Conservation (phyloP, 257 asterid genomes). For the Solanum arcanum region DNA sequence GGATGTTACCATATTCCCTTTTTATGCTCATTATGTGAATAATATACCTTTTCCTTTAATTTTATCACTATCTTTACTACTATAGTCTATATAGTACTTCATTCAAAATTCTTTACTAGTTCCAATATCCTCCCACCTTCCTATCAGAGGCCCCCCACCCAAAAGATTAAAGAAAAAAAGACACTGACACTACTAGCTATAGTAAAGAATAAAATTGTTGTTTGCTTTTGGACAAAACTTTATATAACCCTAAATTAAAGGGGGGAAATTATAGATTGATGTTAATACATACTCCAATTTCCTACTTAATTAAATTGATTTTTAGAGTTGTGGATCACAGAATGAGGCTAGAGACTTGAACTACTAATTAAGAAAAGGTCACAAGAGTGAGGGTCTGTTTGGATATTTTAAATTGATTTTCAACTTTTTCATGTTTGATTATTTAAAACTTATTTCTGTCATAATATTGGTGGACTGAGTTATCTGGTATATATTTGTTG, state of each 20-base stretch:
- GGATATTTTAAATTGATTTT: not conserved
- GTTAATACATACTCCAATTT: not conserved
- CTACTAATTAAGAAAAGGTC: not conserved
- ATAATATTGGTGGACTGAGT: not conserved
- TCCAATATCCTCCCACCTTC: not conserved
- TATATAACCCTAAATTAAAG: not conserved
- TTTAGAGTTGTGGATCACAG: not conserved
- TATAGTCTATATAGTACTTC: not conserved
- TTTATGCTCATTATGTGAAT: constrained; percentile 1
- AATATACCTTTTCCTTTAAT: not conserved
- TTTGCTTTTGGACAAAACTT: not conserved
- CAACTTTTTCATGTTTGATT: not conserved
- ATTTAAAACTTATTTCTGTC: no score
- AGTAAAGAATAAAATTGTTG: not conserved
- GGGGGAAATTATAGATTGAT: not conserved
- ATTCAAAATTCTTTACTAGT: not conserved
- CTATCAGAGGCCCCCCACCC: not conserved
- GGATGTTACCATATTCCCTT: constrained; percentile 10
- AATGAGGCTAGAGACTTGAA: not conserved
- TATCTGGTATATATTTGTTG: no score
- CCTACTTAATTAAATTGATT: not conserved
- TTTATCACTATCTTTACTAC: not conserved
- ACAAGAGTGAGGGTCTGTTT: not conserved
- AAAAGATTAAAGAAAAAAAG: not conserved
- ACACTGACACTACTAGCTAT: not conserved